phyloP scores from a whole-genome alignment of 768 basidiomycete genomes.

The Phanerodontia chrysosporium region DNA sequence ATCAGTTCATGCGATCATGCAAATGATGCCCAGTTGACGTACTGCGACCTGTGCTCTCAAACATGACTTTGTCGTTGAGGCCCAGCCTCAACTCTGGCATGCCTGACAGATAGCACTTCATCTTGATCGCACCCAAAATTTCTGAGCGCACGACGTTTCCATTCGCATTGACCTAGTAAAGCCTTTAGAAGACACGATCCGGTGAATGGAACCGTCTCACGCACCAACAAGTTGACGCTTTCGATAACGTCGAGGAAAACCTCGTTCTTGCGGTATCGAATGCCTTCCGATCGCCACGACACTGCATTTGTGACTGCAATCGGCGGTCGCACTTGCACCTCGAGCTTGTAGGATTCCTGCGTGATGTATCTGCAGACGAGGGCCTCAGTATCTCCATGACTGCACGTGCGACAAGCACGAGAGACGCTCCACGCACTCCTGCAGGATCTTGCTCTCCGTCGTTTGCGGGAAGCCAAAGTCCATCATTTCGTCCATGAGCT shows the following conservation, averaged over 20 bases:
- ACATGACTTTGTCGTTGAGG: conserved; percentile 99
- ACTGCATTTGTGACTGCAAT: conserved; percentile 98
- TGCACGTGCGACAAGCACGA: neutral
- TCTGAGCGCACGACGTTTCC: conserved; percentile 97
- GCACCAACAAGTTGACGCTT: conserved; percentile 90
- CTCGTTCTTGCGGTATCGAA: conserved; percentile 97
- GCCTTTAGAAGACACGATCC: neutral
- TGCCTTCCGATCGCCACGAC: conserved; percentile 97
- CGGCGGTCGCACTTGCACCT: conserved; percentile 87
- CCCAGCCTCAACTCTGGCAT: conserved; percentile 97
- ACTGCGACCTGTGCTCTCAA: conserved; percentile 95
- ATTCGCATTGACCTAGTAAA: conserved; percentile 82
- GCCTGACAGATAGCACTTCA: conserved; percentile 99
- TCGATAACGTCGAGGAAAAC: conserved; percentile 99
- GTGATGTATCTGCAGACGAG: conserved; percentile 79
- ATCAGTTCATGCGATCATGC: conserved; percentile 1
- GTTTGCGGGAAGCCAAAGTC: conserved; percentile 99
- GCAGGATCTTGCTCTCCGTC: conserved; percentile 97
- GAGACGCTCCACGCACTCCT: conserved; percentile 82
- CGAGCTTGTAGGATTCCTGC: conserved; percentile 96
- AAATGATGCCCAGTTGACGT: conserved; percentile 29
- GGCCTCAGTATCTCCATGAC: neutral
- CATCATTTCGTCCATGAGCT: conserved; percentile 99
- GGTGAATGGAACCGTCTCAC: conserved; percentile 22
- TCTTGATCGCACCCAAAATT: conserved; percentile 97